phyloP scores from a whole-genome alignment of 768 basidiomycete species.

The Cubamyces sp. region DNA sequence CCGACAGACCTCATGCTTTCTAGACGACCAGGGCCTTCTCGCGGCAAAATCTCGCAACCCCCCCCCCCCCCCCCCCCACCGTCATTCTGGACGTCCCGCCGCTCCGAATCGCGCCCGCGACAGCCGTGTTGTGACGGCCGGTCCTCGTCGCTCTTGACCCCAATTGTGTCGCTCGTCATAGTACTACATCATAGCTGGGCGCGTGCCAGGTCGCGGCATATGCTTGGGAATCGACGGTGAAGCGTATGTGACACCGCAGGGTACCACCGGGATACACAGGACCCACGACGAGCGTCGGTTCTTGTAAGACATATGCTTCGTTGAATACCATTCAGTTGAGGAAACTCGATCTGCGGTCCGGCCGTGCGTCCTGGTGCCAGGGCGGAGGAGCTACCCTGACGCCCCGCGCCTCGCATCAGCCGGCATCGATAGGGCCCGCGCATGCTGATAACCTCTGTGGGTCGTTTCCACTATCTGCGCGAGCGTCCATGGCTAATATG shows the following conservation, averaged over 20 bases:
- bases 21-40: neutral
- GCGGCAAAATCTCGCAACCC: slow-evolving; percentile 21
- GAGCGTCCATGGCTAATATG: neutral
- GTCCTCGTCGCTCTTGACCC: neutral
- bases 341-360: slow-evolving; percentile 21
- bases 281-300: slow-evolving; percentile 20
- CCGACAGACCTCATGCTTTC: slow-evolving; percentile 1
- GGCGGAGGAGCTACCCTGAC: neutral
- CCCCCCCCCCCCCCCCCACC: neutral
- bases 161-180: neutral
- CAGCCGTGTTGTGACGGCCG: neutral
- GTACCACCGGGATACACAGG: slow-evolving; percentile 21
- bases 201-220: neutral
- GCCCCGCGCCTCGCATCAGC: neutral
- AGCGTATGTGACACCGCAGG: slow-evolving; percentile 9
- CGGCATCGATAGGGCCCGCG: neutral
- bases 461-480: slow-evolving; percentile 4
- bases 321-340: slow-evolving; percentile 23
- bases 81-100: neutral
- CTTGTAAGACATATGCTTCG: slow-evolving; percentile 16
- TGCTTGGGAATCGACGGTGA: slow-evolving; percentile 11
- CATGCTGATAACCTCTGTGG: slow-evolving; percentile 13
- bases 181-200: slow-evolving; percentile 10
- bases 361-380: neutral
- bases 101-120: neutral